These are phyloP conservation scores for Testicularia cyperi DNA, from an alignment of 1,284 basidiomycete species.

Conservation along the genomic window DNA sequence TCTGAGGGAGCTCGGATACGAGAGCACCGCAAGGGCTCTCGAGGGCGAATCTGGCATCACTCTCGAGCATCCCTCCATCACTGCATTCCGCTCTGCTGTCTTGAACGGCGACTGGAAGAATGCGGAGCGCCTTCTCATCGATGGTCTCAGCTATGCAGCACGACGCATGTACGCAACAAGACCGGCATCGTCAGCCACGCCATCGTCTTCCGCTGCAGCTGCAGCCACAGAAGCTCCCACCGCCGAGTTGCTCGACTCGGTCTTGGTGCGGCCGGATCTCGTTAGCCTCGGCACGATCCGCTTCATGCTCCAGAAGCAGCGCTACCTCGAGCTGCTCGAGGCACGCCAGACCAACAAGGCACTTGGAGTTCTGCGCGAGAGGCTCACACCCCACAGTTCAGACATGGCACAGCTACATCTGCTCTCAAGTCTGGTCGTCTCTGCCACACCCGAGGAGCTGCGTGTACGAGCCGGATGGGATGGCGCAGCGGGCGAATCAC, in stretches of 20 bases:
- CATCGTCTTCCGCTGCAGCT: slow-evolving; percentile 11
- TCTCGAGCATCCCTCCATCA: slow-evolving; percentile 77
- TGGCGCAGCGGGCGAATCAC: slow-evolving; percentile 77
- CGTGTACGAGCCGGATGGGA: slow-evolving; percentile 83
- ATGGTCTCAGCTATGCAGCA: slow-evolving; percentile 46
- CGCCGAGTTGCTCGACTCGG: slow-evolving; percentile 33
- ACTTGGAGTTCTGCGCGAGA: slow-evolving; percentile 79
- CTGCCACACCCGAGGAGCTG: slow-evolving; percentile 70
- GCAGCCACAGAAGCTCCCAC: slow-evolving; percentile 3
- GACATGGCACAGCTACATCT: slow-evolving; percentile 44
- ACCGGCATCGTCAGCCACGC: slow-evolving; percentile 7
- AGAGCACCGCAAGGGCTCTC: slow-evolving; percentile 83
- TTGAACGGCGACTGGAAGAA: slow-evolving; percentile 80
- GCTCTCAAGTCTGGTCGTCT: slow-evolving; percentile 54
- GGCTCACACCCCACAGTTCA: slow-evolving; percentile 70
- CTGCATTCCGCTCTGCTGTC: slow-evolving; percentile 78
- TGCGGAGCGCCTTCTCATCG: slow-evolving; percentile 72
- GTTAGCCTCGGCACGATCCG: slow-evolving; percentile 66
- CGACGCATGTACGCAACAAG: slow-evolving; percentile 20
- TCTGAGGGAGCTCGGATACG: slow-evolving; percentile 86
- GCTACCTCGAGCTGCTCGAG: slow-evolving; percentile 93
- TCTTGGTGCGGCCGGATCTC: slow-evolving; percentile 34
- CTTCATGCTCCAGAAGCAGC: slow-evolving; percentile 88
- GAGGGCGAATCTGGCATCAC: slow-evolving; percentile 89
- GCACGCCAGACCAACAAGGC: slow-evolving; percentile 77